phyloP scores from a whole-genome alignment of 495 filamentous ascomycete species.

The Xylaria curta region DNA sequence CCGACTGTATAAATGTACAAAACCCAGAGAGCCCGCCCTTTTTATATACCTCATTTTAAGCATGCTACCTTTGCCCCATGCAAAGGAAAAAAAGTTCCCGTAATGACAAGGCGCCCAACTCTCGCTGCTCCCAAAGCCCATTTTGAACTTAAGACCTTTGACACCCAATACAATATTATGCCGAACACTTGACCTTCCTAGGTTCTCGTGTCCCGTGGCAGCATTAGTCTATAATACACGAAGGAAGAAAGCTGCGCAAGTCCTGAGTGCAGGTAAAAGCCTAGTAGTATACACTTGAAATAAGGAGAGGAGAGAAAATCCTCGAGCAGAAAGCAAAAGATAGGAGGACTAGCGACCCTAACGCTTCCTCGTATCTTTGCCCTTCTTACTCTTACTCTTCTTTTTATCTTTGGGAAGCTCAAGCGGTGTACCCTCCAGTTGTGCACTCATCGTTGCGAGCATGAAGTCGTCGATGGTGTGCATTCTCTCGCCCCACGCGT shows the following conservation, averaged over 20 bases:
- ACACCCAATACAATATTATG: constrained; percentile 7
- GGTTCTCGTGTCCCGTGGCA: constrained; percentile 8
- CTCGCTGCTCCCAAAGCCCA: constrained; percentile 2
- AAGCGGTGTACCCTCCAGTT: constrained; percentile 78
- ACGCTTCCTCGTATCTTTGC: constrained; percentile 65
- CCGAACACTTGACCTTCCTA: constrained; percentile 9
- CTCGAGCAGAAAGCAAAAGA: not conserved
- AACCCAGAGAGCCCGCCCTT: constrained; percentile 9
- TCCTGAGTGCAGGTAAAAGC: not conserved
- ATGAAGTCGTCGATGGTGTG: constrained; percentile 84
- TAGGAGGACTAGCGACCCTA: constrained; percentile 27
- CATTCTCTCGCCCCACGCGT: constrained; percentile 60
- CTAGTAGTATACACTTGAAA: constrained; percentile 16
- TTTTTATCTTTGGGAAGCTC: constrained; percentile 82
- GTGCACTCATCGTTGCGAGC: constrained; percentile 75
- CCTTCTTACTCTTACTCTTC: constrained; percentile 75
- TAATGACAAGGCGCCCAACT: constrained; percentile 2
- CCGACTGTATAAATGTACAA: not conserved
- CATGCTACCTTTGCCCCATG: constrained; percentile 1
- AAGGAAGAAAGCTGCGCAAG: not conserved
- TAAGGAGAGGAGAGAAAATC: not conserved
- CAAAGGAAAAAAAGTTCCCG: constrained; percentile 1
- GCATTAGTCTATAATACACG: constrained; percentile 10
- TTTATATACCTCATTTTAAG: constrained; percentile 18
- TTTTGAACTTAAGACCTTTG: not conserved